Evolutionary conservation across 306 rosid genomes (phyloP).

Genomic region (Canavalia gladiata): DNA sequence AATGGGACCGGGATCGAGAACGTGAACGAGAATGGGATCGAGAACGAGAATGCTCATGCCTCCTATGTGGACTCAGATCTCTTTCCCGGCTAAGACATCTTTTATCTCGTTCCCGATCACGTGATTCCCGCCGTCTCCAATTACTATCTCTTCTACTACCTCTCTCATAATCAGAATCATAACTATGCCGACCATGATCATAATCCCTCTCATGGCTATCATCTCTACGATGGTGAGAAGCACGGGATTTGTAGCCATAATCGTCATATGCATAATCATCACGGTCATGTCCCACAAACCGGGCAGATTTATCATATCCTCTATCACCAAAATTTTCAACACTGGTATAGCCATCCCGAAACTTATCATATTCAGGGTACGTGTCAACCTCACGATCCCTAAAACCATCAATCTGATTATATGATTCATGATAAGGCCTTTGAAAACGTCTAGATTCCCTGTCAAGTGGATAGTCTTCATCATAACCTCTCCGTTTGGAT

Average conservation of each 20-base stretch:
- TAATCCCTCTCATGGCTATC: conserved; percentile 86
- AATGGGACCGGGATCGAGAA: conserved; percentile 48
- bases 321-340: conserved; percentile 69
- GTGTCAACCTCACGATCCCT: conserved; percentile 70
- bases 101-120: conserved; percentile 78
- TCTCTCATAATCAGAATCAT: conserved; percentile 95
- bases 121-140: conserved; percentile 84
- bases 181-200: conserved; percentile 75
- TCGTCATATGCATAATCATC: conserved; percentile 86
- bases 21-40: conserved; percentile 51
- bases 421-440: conserved; percentile 74
- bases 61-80: conserved; percentile 79
- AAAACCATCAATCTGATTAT: conserved; percentile 70
- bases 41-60: conserved; percentile 71
- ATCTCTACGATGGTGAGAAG: conserved; percentile 77
- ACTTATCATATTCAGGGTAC: conserved; percentile 74
- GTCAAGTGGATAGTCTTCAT: conserved; percentile 75
- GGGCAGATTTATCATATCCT: conserved; percentile 73
- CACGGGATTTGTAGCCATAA: conserved; percentile 75
- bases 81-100: conserved; percentile 74
- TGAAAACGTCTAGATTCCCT: conserved; percentile 85
- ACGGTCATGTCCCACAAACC: conserved; percentile 74
- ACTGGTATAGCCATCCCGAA: conserved; percentile 77
- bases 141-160: conserved; percentile 77
- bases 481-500: conserved; percentile 85